phyloP scores from a whole-genome alignment of 768 basidiomycete genomes.

The Russula earlei region DNA sequence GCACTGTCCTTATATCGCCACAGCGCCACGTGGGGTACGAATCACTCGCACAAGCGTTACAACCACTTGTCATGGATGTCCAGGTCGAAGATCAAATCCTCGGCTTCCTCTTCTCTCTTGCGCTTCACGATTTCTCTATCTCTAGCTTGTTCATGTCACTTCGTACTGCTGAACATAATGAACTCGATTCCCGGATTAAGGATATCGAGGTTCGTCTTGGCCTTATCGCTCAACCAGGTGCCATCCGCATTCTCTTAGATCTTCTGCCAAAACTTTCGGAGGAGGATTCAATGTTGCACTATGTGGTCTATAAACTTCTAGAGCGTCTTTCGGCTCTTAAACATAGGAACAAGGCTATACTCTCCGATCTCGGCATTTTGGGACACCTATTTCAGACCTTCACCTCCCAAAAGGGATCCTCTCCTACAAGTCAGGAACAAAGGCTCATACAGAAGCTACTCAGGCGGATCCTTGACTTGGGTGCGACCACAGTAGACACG shows the following conservation, averaged over 20 bases:
- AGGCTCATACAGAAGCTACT: slow-evolving; percentile 52
- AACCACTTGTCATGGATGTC: slow-evolving; percentile 39
- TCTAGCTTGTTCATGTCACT: slow-evolving; percentile 45
- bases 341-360: slow-evolving; percentile 62
- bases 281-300: slow-evolving; percentile 36
- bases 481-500: slow-evolving; percentile 56
- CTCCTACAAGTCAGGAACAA: slow-evolving; percentile 39
- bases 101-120: slow-evolving; percentile 59
- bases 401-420: slow-evolving; percentile 23
- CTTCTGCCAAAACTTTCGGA: slow-evolving; percentile 30
- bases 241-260: slow-evolving; percentile 52
- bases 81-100: slow-evolving; percentile 45
- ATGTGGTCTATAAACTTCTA: slow-evolving; percentile 48
- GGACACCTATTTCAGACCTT: slow-evolving; percentile 44
- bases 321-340: slow-evolving; percentile 50
- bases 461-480: slow-evolving; percentile 65
- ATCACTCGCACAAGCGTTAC: slow-evolving; percentile 50
- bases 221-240: slow-evolving; percentile 48
- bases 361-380: slow-evolving; percentile 51
- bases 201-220: slow-evolving; percentile 34
- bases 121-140: slow-evolving; percentile 54
- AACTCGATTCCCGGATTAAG: slow-evolving; percentile 36
- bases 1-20: neutral
- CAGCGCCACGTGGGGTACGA: slow-evolving; percentile 57
- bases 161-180: slow-evolving; percentile 33